Evolutionary conservation across 2,329 filamentous ascomycete species (phyloP), one percentile per base, ranked within the genome.

Genomic region (Exophiala lecanii-corni): DNA sequence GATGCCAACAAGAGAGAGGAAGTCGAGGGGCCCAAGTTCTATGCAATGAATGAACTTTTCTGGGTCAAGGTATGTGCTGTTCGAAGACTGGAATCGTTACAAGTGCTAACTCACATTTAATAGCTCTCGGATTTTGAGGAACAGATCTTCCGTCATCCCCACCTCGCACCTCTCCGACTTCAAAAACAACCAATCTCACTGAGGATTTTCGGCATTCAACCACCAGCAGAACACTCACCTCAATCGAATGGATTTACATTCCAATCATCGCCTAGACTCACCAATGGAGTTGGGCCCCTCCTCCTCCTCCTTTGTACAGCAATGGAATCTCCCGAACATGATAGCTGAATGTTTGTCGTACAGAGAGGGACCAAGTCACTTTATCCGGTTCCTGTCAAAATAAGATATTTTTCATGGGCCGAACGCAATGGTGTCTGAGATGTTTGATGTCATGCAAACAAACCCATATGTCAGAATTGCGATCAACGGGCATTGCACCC

Each of bases 111-210:
- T 54, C 34, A 49, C 33, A 43, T n/a, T 18, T 31, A 18, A 16
- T 46, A 71, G 68, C 63, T 72, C 38, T 70, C 69, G 32, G 70
- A 72, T 56, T 73, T 74, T 53, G 65, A 68, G 60, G 68, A 72
- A 45, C 64, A 72, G 26, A 63, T 72, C 35, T 68, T 69, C 18
- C 67, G 69, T 47, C 63, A 71, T 49, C 66, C 67, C 21, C 70
- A 74, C 55, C 64, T 74, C 16, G 36, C 36, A 18, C 41, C 21
- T 16, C 26, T 51, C 13, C 32, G 28, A 13, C 33, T 53, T 5
- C 35, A 39, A 30, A 47, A 41, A 28, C 52, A 51, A 36, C 40
- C 45, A 2, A 53, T 55, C 34, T 49, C 50, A 9, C 26, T 56
- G 18, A 37, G 48, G 21, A 37, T 47, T 15, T 16, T 48, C 20